Evolutionary conservation across 2,329 filamentous ascomycete genomes (phyloP).

Genomic region (Ophiostoma himal-ulmi): DNA sequence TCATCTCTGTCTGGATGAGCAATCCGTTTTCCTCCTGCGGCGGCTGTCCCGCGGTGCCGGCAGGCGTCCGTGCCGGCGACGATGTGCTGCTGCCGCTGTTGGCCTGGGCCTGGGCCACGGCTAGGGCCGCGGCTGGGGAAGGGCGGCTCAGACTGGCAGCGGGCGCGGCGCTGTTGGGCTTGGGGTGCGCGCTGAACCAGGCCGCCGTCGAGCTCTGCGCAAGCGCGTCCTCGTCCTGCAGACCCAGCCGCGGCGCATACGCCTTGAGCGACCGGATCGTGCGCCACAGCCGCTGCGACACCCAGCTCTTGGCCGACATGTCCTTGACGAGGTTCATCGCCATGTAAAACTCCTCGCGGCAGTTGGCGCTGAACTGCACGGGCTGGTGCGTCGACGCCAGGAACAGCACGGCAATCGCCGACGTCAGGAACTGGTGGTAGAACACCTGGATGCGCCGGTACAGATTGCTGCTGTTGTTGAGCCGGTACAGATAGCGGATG

Average conservation of each 20-base stretch:
- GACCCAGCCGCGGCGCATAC: slow-evolving; percentile 63
- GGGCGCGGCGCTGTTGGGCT: background rate
- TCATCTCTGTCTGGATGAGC: slow-evolving; percentile 51
- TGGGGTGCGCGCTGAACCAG: background rate
- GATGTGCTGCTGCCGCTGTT: slow-evolving; percentile 1
- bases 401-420: slow-evolving; percentile 68
- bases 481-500: slow-evolving; percentile 62
- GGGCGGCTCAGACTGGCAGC: background rate
- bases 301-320: slow-evolving; percentile 63
- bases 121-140: background rate
- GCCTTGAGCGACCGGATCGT: slow-evolving; percentile 66
- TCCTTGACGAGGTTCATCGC: slow-evolving; percentile 69
- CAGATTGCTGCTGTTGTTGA: slow-evolving; percentile 66
- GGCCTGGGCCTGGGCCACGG: background rate
- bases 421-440: slow-evolving; percentile 75
- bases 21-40: slow-evolving; percentile 38
- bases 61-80: background rate
- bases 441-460: slow-evolving; percentile 68
- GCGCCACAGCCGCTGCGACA: slow-evolving; percentile 67
- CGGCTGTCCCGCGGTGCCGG: background rate
- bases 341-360: slow-evolving; percentile 72
- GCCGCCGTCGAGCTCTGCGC: slow-evolving; percentile 44
- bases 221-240: slow-evolving; percentile 44
- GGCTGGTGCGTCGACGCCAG: slow-evolving; percentile 71
- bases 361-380: slow-evolving; percentile 60